Evolutionary conservation across 2,329 filamentous ascomycete species (phyloP), one percentile per base, ranked within the genome.

Genomic region (Ascosphaera pollenicola): DNA sequence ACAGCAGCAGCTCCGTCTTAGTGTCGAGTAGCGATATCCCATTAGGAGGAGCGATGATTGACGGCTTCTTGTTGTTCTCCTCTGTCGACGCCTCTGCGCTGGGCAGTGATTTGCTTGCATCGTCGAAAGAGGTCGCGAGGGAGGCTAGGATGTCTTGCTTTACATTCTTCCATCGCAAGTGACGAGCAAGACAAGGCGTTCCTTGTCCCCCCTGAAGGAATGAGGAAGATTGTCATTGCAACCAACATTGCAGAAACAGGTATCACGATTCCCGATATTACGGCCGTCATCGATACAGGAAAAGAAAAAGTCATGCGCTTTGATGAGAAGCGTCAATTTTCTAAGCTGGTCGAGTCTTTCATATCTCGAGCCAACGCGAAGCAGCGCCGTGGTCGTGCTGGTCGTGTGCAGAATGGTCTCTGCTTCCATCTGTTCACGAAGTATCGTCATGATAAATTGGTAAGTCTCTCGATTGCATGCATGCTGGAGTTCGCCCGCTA

Each of bases 231-330:
- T 10, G 80, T 98, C 26, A 81, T 87, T 5, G 82, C 89, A 1
- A 98, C 89, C 35, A 98, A 98, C 50, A 87, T 98, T 2, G 89
- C 89, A 2, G 89, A 98, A 56, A 98, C 89, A 0, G 95, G 89
- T 2, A 95, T 98, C 54, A 98, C 89, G 0, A 98, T 98, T 43
- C 85, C 94, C 52, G 89, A 98, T 52, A 81, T 98, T 39, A 80
- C 95, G 2, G 87, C 82, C 2, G 89, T 98, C 36, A 87, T 98
- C 45, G 89, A 98, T 54, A 89, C 79, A 8, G 89, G 89, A 19
- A 76, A 83, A 39, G 89, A 98, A 43, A 98, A 98, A 53, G 87
- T 98, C 57, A 98, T 85, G 0, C 87, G 81, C 53, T 95, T 85
- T 49, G 89, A 95, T 54, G 73, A 83, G 0, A 70, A 78, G 45